These are phyloP conservation scores for Pseudoscleropodium purum DNA, from an alignment of 225 moss, liverwort and hornwort genomes.

Conservation along the genomic window DNA sequence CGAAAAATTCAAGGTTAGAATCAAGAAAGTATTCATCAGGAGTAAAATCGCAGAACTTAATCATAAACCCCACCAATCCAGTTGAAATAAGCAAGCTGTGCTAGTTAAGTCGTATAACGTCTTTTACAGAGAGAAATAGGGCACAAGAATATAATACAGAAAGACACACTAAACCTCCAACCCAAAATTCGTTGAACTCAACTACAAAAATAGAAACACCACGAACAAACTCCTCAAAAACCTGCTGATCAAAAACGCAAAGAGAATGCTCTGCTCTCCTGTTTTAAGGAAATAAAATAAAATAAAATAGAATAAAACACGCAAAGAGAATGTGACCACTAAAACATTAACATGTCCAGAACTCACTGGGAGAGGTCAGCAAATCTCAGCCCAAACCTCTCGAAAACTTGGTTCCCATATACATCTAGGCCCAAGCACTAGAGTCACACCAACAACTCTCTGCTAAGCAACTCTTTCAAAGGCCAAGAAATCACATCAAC, in stretches of 20 bases:
- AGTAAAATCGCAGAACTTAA: not conserved
- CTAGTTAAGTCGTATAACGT: not conserved
- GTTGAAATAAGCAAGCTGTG: not conserved
- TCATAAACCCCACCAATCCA: not conserved
- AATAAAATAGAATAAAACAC: not conserved
- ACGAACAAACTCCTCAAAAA: not conserved
- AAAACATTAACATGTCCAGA: slow-evolving; percentile 5
- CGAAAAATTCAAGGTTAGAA: not conserved
- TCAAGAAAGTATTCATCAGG: not conserved
- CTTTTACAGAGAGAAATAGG: not conserved
- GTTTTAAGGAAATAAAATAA: not conserved
- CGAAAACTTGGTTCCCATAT: slow-evolving; percentile 16
- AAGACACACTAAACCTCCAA: slow-evolving; percentile 57
- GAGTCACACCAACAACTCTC: slow-evolving; percentile 4
- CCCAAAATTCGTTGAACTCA: not conserved
- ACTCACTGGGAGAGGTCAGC: slow-evolving; percentile 22
- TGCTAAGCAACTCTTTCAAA: not conserved
- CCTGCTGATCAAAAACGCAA: not conserved
- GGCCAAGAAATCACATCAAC: not conserved
- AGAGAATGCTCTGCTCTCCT: not conserved
- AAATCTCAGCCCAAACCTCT: slow-evolving; percentile 15
- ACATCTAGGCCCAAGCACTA: slow-evolving; percentile 5
- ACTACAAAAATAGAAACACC: not conserved
- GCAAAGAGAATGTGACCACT: not conserved
- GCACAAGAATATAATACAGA: slow-evolving; percentile 21